Evolutionary conservation across 176 grass and related monocot species (phyloP).

Genomic region (Eragrostis curvula): DNA sequence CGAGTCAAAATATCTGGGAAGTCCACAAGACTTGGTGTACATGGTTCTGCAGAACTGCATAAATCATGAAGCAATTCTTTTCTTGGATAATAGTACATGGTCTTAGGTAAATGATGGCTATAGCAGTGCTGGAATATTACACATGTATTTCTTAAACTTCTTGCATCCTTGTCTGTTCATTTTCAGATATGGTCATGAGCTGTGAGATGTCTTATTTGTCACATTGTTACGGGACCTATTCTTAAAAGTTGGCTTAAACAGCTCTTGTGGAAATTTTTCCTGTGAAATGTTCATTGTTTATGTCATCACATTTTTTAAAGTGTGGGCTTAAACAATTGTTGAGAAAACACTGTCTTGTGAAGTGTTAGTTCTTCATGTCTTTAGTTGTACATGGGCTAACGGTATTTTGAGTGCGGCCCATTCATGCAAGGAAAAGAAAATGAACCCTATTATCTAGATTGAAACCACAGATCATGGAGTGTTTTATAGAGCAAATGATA

Average conservation of each 20-base stretch:
- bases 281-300: too few relatives aligned
- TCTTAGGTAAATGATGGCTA: background rate
- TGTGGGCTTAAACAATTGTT: background rate
- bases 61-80: background rate
- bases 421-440: too few relatives aligned
- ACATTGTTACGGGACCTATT: background rate
- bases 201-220: background rate
- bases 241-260: background rate
- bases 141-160: background rate
- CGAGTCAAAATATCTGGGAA: background rate
- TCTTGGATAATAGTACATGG: background rate
- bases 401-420: background rate
- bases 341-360: background rate
- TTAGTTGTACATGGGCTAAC: background rate
- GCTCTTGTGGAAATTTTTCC: too few relatives aligned
- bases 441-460: background rate
- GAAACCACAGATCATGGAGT: background rate
- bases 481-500: background rate
- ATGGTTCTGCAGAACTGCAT: background rate
- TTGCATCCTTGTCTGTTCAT: background rate
- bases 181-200: background rate
- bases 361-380: background rate
- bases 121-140: background rate
- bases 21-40: background rate
- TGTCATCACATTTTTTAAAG: background rate